Base-by-base conservation (phyloP, 495 filamentous ascomycete species). In the Acidomyces sp. region DNA sequence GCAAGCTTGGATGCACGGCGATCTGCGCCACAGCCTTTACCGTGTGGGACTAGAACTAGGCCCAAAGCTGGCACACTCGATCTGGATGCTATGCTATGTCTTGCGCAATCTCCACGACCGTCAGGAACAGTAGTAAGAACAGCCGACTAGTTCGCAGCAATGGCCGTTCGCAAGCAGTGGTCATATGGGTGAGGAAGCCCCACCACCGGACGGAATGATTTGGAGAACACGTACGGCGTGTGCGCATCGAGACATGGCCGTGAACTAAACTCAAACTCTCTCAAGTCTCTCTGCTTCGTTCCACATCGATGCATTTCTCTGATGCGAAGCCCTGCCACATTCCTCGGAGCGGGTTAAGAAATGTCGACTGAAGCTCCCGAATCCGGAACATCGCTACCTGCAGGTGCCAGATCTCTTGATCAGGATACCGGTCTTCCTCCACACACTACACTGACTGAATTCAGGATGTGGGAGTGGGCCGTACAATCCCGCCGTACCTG, bases 1-100 rank as follows among this genome's bases (percentile, higher is more conserved):
- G 10, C 21, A 3, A 37, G 28, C 28, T 35, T 35, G 32, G 40
- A 34, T 5, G 23, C 43, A 46, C 39, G 34, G 25, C 34, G 37
- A 45, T 37, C 41, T 42, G 41, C 47, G 47, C 47, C 47, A 50
- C 36, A 24, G 31, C 15, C 30, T 36, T 41, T 42, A n/a, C 40
- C 19, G 47, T 34, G 41, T 46, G 36, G 36, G 39, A 38, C 39
- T 33, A 5, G 19, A 10, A 21, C 22, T 18, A 12, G 9, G 19
- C 25, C 4, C 28, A 20, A 39, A 12, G 27, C 35, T 33, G 39
- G 39, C 41, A 43, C 33, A 20, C 24, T 19, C 34, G 32, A n/a
- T n/a, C n/a, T 28, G n/a, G 28, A 6, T 41, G 24, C 20, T 43
- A 11, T 40, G 37, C 29, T 41, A 35, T 4, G 34, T 27, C 22